Conservation (phyloP, 2,329 filamentous ascomycete genomes). For the Scortechinia acanthostroma region DNA sequence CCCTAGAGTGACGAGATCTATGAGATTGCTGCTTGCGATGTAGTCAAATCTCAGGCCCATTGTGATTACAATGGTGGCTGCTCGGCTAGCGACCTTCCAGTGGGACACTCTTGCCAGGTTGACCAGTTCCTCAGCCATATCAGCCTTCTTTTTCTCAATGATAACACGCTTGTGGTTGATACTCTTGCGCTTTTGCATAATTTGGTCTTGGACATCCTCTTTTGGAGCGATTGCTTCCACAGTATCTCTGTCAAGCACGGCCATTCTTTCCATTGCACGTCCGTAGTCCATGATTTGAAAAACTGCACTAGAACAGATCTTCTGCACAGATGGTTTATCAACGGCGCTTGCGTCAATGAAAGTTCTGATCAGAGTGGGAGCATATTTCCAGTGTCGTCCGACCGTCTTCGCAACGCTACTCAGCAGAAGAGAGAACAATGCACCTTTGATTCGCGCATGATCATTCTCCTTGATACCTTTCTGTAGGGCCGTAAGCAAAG, state of each 20-base stretch:
- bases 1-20: slow-evolving; percentile 75
- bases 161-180: slow-evolving; percentile 68
- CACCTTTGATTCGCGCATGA: slow-evolving; percentile 87
- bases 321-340: slow-evolving; percentile 91
- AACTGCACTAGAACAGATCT: slow-evolving; percentile 71
- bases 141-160: slow-evolving; percentile 78
- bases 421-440: slow-evolving; percentile 82
- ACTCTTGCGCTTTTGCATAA: slow-evolving; percentile 63
- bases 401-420: slow-evolving; percentile 83
- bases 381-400: slow-evolving; percentile 87
- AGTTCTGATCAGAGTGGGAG: slow-evolving; percentile 78
- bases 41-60: slow-evolving; percentile 86
- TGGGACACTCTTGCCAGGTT: slow-evolving; percentile 73
- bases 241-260: slow-evolving; percentile 68
- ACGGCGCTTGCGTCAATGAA: slow-evolving; percentile 86
- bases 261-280: slow-evolving; percentile 77
- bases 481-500: slow-evolving; percentile 73
- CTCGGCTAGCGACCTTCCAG: slow-evolving; percentile 91
- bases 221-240: slow-evolving; percentile 67
- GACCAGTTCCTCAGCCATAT: slow-evolving; percentile 74
- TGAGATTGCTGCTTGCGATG: slow-evolving; percentile 73
- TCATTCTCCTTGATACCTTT: slow-evolving; percentile 74
- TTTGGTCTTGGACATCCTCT: slow-evolving; percentile 46
- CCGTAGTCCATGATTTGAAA: slow-evolving; percentile 90
- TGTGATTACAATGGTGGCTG: slow-evolving; percentile 83